A percentile compares a stretch with the other conserved stretches of the same genome.
These are phyloP conservation scores for Daldinia vernicosa DNA, from an alignment of 495 filamentous ascomycete genomes.

Conservation along the genomic window DNA sequence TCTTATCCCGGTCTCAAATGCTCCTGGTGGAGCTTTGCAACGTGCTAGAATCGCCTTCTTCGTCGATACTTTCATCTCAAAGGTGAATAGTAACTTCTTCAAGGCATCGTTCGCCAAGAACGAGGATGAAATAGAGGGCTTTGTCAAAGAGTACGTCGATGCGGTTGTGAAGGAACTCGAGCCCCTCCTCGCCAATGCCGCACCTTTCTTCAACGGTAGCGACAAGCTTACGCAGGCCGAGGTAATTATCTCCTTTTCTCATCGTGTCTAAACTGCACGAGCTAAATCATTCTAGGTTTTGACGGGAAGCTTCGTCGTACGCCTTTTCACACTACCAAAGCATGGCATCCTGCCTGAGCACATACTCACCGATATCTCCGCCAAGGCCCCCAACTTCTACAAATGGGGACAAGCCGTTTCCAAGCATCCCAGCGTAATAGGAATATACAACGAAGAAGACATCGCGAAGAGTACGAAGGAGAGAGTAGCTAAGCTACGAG, in stretches of 20 bases:
- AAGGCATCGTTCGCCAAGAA: slow-evolving; percentile 55
- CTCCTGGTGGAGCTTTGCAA: slow-evolving; percentile 53
- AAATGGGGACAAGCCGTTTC: slow-evolving; percentile 72
- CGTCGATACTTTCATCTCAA: slow-evolving; percentile 75
- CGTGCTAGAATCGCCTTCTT: slow-evolving; percentile 81
- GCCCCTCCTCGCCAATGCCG: slow-evolving; percentile 70
- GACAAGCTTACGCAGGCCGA: slow-evolving; percentile 79
- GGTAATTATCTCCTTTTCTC: slow-evolving; percentile 57
- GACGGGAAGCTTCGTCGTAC: slow-evolving; percentile 73
- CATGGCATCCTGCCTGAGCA: slow-evolving; percentile 61
- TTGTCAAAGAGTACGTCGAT: slow-evolving; percentile 58
- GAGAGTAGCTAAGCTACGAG: slow-evolving; percentile 47
- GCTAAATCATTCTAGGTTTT: slow-evolving; percentile 57
- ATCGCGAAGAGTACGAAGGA: slow-evolving; percentile 47
- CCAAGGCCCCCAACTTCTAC: slow-evolving; percentile 68
- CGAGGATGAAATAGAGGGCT: slow-evolving; percentile 50
- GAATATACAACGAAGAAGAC: slow-evolving; percentile 65
- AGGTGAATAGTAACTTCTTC: slow-evolving; percentile 59
- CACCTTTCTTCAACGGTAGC: slow-evolving; percentile 84
- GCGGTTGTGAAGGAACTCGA: slow-evolving; percentile 77
- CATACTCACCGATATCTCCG: slow-evolving; percentile 58
- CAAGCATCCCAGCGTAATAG: slow-evolving; percentile 71
- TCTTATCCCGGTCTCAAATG: slow-evolving; percentile 59
- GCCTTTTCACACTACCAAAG: slow-evolving; percentile 62
- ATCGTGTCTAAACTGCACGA: not conserved